Evolutionary conservation across 2,329 filamentous ascomycete species (phyloP), one percentile per base, ranked within the genome.

Genomic region (Teratosphaeriaceae sp.): DNA sequence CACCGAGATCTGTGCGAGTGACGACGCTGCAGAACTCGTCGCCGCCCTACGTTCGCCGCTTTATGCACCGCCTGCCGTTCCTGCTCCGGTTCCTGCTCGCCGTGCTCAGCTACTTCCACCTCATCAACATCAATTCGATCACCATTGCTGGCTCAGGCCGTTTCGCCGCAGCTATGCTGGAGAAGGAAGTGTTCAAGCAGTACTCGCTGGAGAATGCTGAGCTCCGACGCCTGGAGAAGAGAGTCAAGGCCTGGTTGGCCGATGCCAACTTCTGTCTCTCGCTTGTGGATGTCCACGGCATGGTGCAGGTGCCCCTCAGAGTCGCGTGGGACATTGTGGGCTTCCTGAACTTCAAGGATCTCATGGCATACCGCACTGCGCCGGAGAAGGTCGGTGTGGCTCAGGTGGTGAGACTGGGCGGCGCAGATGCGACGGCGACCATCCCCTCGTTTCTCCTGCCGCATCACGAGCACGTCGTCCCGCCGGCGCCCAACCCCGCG

Each of bases 391-490:
- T 65, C 6, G 59, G 65, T 7, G 59, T 74, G 8, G 67, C 66
- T 21, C 69, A 75, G 51, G 72, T 76, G 2, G 62, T 75, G 5
- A 64, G 69, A 19, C 58, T 77, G 0, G 72, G 69, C 16, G 74
- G 74, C 5, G 70, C 71, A 20, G 72, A 76, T 45, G 71, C 69
- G 0, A 65, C 65, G 0, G 66, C 76, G 38, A 61, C 62, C 3
- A 62, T 77, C 8, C 74, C 74, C 0, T 65, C 62, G 5, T 74
- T 67, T 49, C 55, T 78, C 1, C 62, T 77, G 4, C 74, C 74
- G 5, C 74, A 75, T 48, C 74, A 77, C 49, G 73, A 76, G 45
- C 74, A 76, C 51, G 57, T 76, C 3, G 53, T 76, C 9, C 74
- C 74, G 5, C 46, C 59, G 0, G 54, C 56, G 15, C 65, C 68